Evolutionary conservation across 2,329 filamentous ascomycete genomes (phyloP).

Genomic region (Paramyrothecium sp.): DNA sequence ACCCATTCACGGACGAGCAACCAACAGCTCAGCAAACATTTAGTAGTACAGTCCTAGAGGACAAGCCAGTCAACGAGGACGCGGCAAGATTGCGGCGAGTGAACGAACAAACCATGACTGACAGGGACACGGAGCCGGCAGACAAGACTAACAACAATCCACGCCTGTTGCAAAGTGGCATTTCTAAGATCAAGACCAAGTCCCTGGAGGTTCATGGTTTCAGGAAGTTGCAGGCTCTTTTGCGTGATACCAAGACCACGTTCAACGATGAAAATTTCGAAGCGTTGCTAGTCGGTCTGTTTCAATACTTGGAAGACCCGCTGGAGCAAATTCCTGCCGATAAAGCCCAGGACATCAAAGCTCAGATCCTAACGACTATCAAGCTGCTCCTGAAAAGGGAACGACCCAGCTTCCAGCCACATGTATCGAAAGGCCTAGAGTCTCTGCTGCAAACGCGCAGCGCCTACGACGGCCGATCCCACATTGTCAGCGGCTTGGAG

Average conservation of each 20-base stretch:
- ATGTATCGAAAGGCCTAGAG: conserved; percentile 66
- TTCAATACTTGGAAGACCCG: conserved; percentile 69
- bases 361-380: conserved; percentile 72
- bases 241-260: conserved; percentile 63
- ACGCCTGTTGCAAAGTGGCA: conserved; percentile 70
- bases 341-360: conserved; percentile 70
- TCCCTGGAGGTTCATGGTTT: conserved; percentile 80
- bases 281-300: conserved; percentile 64
- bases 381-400: conserved; percentile 70
- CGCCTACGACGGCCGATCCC: conserved; percentile 65
- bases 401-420: conserved; percentile 63
- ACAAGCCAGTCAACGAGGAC: conserved; percentile 60
- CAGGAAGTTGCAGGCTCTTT: conserved; percentile 72
- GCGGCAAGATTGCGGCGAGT: conserved; percentile 27
- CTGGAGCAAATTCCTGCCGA: conserved; percentile 53
- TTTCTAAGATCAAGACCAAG: conserved; percentile 68
- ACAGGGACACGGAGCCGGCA: conserved; percentile 21
- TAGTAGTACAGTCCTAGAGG: conserved; percentile 54
- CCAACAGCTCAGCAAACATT: conserved; percentile 43
- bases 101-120: conserved; percentile 17
- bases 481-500: conserved; percentile 74
- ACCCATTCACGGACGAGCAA: conserved; percentile 54
- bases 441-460: conserved; percentile 64
- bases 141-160: conserved; percentile 57
- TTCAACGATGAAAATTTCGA: conserved; percentile 69